phyloP scores from a whole-genome alignment of 164 flowering plant genomes.

The Hamamelis virginiana region DNA sequence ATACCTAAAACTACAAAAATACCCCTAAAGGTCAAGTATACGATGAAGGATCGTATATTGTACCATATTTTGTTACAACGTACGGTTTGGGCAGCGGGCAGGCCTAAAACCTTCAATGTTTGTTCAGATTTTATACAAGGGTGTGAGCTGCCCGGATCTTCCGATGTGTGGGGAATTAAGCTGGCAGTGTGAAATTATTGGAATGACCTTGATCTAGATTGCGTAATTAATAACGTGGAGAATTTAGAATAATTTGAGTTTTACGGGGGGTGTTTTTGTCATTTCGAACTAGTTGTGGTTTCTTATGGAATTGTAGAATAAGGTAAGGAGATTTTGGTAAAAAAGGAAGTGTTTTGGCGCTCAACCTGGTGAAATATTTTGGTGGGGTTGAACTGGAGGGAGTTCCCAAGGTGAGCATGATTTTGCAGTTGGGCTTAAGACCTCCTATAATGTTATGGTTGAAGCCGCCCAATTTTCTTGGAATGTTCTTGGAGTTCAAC shows the following conservation, averaged over 20 bases:
- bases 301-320: not conserved
- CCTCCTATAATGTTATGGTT: no score
- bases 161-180: not conserved
- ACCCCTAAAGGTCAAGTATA: not conserved
- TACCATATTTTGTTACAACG: not conserved
- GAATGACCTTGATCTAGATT: not conserved
- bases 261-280: not conserved
- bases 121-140: not conserved
- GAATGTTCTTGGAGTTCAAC: no score
- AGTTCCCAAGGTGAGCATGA: not conserved
- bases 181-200: not conserved
- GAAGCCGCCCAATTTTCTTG: no score
- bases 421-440: not conserved
- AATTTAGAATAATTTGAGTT: not conserved
- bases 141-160: not conserved
- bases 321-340: not conserved
- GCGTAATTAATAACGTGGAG: no score
- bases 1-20: no score
- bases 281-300: no score
- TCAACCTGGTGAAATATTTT: slow-evolving; percentile 14
- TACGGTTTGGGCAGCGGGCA: not conserved
- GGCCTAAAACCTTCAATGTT: not conserved
- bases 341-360: slow-evolving; percentile 15
- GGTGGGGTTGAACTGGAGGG: not conserved
- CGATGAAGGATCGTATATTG: no score